Percentiles rank a stretch among this genome's conserved stretches.
Conservation (phyloP, 768 basidiomycete genomes). For the Mycena rosella region DNA sequence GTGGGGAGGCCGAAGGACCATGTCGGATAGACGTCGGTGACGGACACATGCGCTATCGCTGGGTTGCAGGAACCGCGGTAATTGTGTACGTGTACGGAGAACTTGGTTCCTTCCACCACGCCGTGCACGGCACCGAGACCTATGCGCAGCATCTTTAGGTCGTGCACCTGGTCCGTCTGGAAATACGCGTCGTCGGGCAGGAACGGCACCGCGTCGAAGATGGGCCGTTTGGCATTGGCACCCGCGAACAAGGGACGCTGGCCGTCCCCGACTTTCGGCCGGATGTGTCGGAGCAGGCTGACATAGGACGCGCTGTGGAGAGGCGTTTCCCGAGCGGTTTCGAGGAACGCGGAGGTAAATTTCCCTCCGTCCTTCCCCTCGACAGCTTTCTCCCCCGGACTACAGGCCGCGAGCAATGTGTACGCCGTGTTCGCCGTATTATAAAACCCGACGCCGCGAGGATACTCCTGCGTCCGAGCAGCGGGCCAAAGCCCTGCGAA, state of each 20-base stretch:
- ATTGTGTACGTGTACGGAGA: slow-evolving; percentile 74
- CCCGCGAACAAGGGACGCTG: slow-evolving; percentile 69
- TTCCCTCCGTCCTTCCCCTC: slow-evolving; percentile 75
- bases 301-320: slow-evolving; percentile 67
- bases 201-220: slow-evolving; percentile 73
- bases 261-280: slow-evolving; percentile 50
- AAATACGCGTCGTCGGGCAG: slow-evolving; percentile 61
- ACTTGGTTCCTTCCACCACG: slow-evolving; percentile 71
- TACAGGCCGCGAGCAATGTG: slow-evolving; percentile 69
- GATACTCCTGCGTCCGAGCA: slow-evolving; percentile 53
- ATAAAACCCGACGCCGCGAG: slow-evolving; percentile 59
- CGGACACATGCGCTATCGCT: slow-evolving; percentile 61
- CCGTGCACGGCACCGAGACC: slow-evolving; percentile 74
- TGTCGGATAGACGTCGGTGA: slow-evolving; percentile 66
- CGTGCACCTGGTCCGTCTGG: slow-evolving; percentile 55
- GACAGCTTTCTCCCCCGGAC: slow-evolving; percentile 64
- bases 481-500: slow-evolving; percentile 67
- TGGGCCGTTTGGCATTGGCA: slow-evolving; percentile 57
- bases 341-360: slow-evolving; percentile 70
- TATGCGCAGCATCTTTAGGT: slow-evolving; percentile 56
- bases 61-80: slow-evolving; percentile 70
- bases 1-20: slow-evolving; percentile 67
- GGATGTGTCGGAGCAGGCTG: slow-evolving; percentile 61
- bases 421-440: slow-evolving; percentile 57
- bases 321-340: slow-evolving; percentile 57